These are phyloP conservation scores for Hypoxylon crocopeplum DNA, from an alignment of 495 filamentous ascomycete species.

Conservation along the genomic window DNA sequence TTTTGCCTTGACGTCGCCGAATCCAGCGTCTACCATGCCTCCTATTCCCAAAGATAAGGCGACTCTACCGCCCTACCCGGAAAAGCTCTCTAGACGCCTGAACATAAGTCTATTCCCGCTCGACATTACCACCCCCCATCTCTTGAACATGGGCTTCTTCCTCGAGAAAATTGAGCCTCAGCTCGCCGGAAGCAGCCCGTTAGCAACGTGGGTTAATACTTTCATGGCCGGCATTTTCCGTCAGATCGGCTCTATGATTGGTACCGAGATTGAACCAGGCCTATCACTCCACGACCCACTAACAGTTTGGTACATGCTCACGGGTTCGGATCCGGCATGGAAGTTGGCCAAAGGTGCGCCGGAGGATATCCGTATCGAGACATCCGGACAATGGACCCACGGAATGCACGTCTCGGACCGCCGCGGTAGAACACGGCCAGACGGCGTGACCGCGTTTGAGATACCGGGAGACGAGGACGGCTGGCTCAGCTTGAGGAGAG, in stretches of 20 bases:
- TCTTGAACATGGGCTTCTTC: slow-evolving; percentile 68
- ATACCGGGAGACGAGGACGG: slow-evolving; percentile 70
- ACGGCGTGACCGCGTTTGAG: slow-evolving; percentile 54
- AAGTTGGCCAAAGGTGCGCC: slow-evolving; percentile 50
- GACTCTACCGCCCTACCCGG: slow-evolving; percentile 69
- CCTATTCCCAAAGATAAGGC: slow-evolving; percentile 53
- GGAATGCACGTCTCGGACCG: slow-evolving; percentile 89
- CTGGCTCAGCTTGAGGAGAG: slow-evolving; percentile 73
- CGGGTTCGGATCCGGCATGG: slow-evolving; percentile 58
- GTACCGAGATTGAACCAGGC: slow-evolving; percentile 59
- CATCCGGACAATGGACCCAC: slow-evolving; percentile 89
- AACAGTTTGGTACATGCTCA: slow-evolving; percentile 85
- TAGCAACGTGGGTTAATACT: slow-evolving; percentile 80
- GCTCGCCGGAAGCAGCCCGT: slow-evolving; percentile 67
- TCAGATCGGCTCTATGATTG: slow-evolving; percentile 70
- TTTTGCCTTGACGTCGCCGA: slow-evolving; percentile 85
- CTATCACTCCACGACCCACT: slow-evolving; percentile 88
- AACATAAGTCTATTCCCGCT: slow-evolving; percentile 85
- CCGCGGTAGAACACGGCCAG: slow-evolving; percentile 65
- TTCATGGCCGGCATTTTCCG: slow-evolving; percentile 80
- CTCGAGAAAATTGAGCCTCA: slow-evolving; percentile 57
- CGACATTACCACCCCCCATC: slow-evolving; percentile 83
- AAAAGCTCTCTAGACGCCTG: slow-evolving; percentile 66
- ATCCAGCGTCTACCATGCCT: slow-evolving; percentile 73
- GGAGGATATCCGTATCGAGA: slow-evolving; percentile 86